Evolutionary conservation across 257 asterid species (phyloP), one percentile per base, ranked within the genome.

Genomic region (Solanum appendiculatum): DNA sequence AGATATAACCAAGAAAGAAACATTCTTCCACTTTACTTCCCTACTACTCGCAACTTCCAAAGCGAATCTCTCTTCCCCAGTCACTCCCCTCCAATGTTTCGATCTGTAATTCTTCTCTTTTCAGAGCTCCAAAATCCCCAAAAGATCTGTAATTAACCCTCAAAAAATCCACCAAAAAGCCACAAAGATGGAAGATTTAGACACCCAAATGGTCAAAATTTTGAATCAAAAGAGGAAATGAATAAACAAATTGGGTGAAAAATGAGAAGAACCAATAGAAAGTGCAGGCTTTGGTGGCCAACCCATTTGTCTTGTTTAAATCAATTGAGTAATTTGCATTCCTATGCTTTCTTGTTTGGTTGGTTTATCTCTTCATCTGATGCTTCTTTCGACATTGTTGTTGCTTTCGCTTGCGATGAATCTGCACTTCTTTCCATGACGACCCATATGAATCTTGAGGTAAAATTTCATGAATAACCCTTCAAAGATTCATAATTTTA

Each of bases 201-300:
- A 40, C 33, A 69, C 42, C 14, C 77, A 40, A 39, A 39, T 80
- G 3, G 18, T 46, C 84, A 16, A 40, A 15, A 27, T 44, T 8
- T 80, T 9, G 27, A 80, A 44, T 14, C 64, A 20, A 27, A 44
- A 48, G 64, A 27, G 27, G 39, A 44, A 44, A 80, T 77, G 83
- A 25, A 42, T 77, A 42, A 25, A 42, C 60, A 7, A 77, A 23
- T 69, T 31, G 46, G 80, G 5, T 70, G 44, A 70, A 18, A 33
- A 16, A 81, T 81, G 85, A 48, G 68, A 81, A 81, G 68, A 48
- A 9, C 20, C 42, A 48, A 29, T 86, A 89, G 88, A 60, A 94
- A 90, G 72, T 95, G 97, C 91, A 92, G 99, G 96, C 89, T 97
- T 34, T 97, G 99, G 99, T 97, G 98, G 98, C 99, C 99, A 42